Evolutionary conservation across 352 stramenopile genomes (phyloP).

Genomic region (Pythium phragmitis): DNA sequence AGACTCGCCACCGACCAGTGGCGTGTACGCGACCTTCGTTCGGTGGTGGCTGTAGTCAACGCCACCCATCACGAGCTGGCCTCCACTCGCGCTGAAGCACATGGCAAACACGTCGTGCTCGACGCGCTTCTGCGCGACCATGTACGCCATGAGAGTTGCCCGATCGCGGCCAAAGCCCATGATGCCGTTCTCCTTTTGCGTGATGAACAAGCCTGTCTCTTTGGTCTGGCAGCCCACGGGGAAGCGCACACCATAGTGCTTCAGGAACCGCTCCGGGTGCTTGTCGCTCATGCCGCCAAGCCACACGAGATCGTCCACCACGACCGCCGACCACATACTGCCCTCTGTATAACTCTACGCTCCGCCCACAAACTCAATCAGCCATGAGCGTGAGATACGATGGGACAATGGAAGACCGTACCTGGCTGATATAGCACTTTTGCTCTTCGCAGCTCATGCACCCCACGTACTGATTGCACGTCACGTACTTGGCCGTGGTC

Average conservation of each 20-base stretch:
- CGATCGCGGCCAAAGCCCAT: conserved; percentile 80
- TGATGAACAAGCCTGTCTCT: conserved; percentile 80
- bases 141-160: conserved; percentile 67
- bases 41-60: conserved; percentile 75
- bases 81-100: conserved; percentile 70
- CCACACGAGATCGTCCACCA: conserved; percentile 82
- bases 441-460: conserved; percentile 61
- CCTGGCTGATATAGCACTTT: conserved; percentile 76
- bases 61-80: conserved; percentile 76
- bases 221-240: conserved; percentile 79
- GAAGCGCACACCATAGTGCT: conserved; percentile 72
- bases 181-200: conserved; percentile 88
- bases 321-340: conserved; percentile 82
- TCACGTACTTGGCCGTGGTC: conserved; percentile 67
- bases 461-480: conserved; percentile 47
- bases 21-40: conserved; percentile 63
- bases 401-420: conserved; percentile 9
- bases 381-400: neutral
- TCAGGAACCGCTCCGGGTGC: conserved; percentile 46
- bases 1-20: conserved; percentile 38
- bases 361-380: neutral
- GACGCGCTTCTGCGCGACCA: conserved; percentile 55
- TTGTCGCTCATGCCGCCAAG: conserved; percentile 58
- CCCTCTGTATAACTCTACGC: conserved; percentile 82
- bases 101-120: conserved; percentile 77